These are phyloP conservation scores for Chlorella sorokiniana DNA, from an alignment of 139 green algal species.

Conservation along the genomic window DNA sequence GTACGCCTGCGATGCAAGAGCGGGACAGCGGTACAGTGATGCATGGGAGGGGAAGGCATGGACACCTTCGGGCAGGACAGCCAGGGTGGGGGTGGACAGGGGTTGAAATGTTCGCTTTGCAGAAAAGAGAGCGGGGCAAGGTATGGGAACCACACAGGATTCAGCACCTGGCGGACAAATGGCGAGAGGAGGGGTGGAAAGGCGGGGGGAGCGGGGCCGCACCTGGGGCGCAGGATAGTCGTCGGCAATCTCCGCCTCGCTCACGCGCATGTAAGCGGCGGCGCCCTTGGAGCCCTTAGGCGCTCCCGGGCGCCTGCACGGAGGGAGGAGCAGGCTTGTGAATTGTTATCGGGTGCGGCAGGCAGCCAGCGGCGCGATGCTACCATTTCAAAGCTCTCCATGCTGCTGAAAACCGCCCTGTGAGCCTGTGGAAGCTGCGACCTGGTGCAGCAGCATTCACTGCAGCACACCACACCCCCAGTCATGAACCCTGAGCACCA, in stretches of 20 bases:
- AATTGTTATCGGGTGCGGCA: no score
- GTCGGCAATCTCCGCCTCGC: slow-evolving; percentile 90
- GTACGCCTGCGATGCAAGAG: slow-evolving; percentile 61
- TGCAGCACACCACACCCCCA: no score
- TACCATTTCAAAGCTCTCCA: no score
- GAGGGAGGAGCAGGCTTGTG: not conserved
- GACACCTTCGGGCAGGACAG: not conserved
- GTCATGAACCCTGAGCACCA: no score
- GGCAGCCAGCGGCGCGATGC: no score
- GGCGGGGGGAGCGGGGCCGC: not conserved
- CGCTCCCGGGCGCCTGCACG: slow-evolving; percentile 6
- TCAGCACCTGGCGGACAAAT: not conserved
- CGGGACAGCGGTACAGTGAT: not conserved
- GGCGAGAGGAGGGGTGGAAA: not conserved
- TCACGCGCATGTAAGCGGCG: slow-evolving; percentile 84
- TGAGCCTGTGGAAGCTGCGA: no score
- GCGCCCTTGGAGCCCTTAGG: slow-evolving; percentile 29
- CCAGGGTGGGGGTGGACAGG: no score
- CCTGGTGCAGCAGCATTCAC: no score
- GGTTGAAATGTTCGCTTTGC: no score
- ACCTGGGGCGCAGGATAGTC: slow-evolving; percentile 88
- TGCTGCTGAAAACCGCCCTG: no score
- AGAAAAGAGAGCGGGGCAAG: no score
- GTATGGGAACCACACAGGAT: no score
- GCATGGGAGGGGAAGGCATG: not conserved